phyloP scores from a whole-genome alignment of 2,329 filamentous ascomycete species.

The Beauveria caledonica region DNA sequence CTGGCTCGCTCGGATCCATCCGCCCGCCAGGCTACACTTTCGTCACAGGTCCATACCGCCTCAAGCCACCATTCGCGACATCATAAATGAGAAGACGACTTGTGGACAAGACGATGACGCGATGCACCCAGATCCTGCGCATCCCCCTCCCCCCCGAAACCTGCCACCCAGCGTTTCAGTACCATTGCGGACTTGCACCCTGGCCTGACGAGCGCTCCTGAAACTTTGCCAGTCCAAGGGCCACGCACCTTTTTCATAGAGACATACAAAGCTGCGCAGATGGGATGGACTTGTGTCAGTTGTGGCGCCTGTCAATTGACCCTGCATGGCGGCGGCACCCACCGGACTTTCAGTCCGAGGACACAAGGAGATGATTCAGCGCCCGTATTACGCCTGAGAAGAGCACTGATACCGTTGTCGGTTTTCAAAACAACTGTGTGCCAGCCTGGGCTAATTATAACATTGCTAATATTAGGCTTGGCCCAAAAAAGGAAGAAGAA shows the following conservation, averaged over 20 bases:
- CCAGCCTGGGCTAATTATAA: background rate
- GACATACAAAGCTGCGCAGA: background rate
- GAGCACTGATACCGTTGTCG: background rate
- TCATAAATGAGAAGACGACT: background rate
- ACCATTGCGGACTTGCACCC: background rate
- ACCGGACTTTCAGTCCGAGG: background rate
- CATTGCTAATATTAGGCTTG: too few relatives aligned
- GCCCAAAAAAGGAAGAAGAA: too few relatives aligned
- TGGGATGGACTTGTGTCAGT: slow-evolving; percentile 5
- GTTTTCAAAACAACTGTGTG: background rate
- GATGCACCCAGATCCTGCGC: background rate
- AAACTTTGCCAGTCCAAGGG: background rate
- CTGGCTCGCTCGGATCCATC: background rate
- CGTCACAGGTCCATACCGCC: background rate
- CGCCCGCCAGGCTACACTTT: background rate
- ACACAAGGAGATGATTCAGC: background rate
- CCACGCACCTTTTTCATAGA: background rate
- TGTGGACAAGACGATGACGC: background rate
- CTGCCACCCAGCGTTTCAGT: background rate
- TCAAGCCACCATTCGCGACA: background rate
- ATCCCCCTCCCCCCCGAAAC: background rate
- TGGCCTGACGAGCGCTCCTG: background rate
- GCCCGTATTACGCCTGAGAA: background rate
- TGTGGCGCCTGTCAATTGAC: slow-evolving; percentile 8
- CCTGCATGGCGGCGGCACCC: background rate